Base-by-base conservation (phyloP, 768 basidiomycete species). In the Tricholoma sp. region DNA sequence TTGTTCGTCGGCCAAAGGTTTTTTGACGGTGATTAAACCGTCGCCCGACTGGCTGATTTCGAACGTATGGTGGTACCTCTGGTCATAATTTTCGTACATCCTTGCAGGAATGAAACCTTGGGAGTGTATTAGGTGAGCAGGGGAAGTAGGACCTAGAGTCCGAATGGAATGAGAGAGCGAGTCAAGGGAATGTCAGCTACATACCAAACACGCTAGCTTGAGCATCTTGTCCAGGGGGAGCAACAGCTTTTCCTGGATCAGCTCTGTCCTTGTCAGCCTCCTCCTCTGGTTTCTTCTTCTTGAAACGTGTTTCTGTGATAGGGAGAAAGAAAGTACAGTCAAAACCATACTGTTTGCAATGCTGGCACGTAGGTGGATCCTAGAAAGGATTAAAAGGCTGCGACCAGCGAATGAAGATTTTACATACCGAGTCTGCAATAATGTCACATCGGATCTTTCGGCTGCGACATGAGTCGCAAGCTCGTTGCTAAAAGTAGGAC, bases 321-420 rank as follows among this genome's bases (percentile, higher is more conserved):
- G 97, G 97, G 11, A 98, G 84, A 78, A 97, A 96, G 74, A 95
- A 97, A 5, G 95, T 97, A 70, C 96, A 97, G 61, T 96, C 93
- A 62, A 94, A 91, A 44, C 83, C 81, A 65, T 94, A 93, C 67
- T 94, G 91, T 66, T 92, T 91, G 80, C 96, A 98, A 70, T 98
- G 95, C 63, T 94, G 89, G 67, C 94, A 98, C 50, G 89, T 66
- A 15, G 89, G 85, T 0, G 90, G 89, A 2, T 92, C 88, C 63
- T 77, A 50, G 10, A 49, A 47, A 42, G 17, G 41, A 37, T 29
- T 12, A 11, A 39, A 33, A 59, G 55, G 33, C 10, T 32, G 50
- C 32, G 37, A n/a, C 1, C 20, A 11, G 36, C 20, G 5, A 34
- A 56, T 32, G 39, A 51, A 18, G 17, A 15, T n/a, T 11, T 11